Percentiles rank a stretch among this genome's conserved stretches.
Evolutionary conservation across 2,329 filamentous ascomycete species (phyloP).

Genomic region (Falciphora oryzae): DNA sequence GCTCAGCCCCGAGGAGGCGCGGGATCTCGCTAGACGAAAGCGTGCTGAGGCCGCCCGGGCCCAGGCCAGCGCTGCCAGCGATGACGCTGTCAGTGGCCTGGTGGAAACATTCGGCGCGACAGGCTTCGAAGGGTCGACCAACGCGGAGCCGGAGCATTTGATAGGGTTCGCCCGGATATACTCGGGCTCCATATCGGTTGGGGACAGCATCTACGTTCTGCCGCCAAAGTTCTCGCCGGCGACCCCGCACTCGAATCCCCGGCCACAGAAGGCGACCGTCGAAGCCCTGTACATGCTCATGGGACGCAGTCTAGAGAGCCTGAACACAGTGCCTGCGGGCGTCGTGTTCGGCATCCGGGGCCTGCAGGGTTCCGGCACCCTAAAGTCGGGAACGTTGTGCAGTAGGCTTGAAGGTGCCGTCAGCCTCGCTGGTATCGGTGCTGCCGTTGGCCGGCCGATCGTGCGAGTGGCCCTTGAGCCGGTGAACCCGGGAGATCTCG

Average conservation of each 20-base stretch:
- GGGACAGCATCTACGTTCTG: conserved; percentile 85
- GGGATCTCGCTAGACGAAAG: conserved; percentile 82
- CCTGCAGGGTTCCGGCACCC: conserved; percentile 75
- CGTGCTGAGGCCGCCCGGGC: conserved; percentile 80
- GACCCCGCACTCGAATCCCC: conserved; percentile 62
- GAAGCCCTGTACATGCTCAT: conserved; percentile 92
- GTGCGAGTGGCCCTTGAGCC: conserved; percentile 96
- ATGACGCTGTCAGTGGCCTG: conserved; percentile 42
- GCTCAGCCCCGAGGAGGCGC: conserved; percentile 82
- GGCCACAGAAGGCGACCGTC: conserved; percentile 76
- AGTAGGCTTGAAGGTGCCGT: conserved; percentile 79
- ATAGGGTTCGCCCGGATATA: conserved; percentile 94
- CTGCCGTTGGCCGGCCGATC: conserved; percentile 77
- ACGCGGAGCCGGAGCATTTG: conserved; percentile 66
- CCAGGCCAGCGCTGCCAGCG: conserved; percentile 52
- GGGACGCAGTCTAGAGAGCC: conserved; percentile 79
- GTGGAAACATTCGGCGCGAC: conserved; percentile 25
- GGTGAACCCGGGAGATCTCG: conserved; percentile 79
- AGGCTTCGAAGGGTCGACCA: conserved; percentile 9
- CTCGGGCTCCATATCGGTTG: conserved; percentile 82
- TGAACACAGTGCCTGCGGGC: conserved; percentile 82
- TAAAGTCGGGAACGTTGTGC: conserved; percentile 93
- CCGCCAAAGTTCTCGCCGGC: conserved; percentile 89
- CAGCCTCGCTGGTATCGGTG: conserved; percentile 80
- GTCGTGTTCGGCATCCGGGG: conserved; percentile 94